These are phyloP conservation scores for Podila verticillata DNA, from an alignment of 192 early-diverging fungal genomes.

Conservation along the genomic window DNA sequence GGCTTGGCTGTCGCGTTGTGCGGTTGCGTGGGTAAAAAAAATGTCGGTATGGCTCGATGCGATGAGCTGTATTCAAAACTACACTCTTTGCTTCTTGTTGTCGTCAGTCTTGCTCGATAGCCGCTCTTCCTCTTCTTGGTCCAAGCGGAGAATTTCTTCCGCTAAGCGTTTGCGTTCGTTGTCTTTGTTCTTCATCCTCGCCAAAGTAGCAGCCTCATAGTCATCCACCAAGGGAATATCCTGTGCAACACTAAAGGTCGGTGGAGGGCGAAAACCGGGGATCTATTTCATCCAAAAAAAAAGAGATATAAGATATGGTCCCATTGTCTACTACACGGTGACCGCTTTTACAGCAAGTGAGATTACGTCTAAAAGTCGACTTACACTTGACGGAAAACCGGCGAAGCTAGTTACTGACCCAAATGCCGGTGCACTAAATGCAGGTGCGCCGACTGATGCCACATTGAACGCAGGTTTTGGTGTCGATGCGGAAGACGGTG, in stretches of 20 bases:
- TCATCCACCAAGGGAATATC: constrained; percentile 46
- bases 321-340: too few species aligned
- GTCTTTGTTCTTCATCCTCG: constrained; percentile 53
- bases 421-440: constrained; percentile 21
- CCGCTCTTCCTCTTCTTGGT: constrained; percentile 40
- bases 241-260: constrained; percentile 16
- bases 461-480: constrained; percentile 26
- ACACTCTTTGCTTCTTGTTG: constrained; percentile 26
- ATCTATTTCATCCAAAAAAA: constrained; percentile 4
- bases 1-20: too few species aligned
- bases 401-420: constrained; percentile 15
- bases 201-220: constrained; percentile 58
- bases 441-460: constrained; percentile 9
- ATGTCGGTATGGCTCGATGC: too few species aligned
- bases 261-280: constrained; percentile 17
- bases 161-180: constrained; percentile 52
- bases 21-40: too few species aligned
- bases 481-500: constrained; percentile 6
- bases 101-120: not conserved
- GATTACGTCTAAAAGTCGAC: not conserved
- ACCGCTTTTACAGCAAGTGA: not conserved
- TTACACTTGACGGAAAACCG: not conserved
- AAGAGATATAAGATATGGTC: not conserved
- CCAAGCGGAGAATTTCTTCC: constrained; percentile 40
- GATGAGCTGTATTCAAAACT: not conserved